phyloP scores from a whole-genome alignment of 768 basidiomycete species.

The Saitozyma podzolica region DNA sequence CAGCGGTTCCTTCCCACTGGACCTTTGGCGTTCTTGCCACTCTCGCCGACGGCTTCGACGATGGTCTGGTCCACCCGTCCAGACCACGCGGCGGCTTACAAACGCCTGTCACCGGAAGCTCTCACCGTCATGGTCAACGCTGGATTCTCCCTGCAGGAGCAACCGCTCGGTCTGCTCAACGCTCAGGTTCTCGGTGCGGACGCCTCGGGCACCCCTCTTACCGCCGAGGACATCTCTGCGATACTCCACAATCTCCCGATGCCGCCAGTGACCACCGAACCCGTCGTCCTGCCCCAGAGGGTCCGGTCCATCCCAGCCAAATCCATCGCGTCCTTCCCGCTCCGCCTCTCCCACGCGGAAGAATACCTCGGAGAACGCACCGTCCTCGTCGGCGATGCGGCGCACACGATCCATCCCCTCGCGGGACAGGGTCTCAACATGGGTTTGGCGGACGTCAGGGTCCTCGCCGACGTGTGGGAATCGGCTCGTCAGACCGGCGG shows the following conservation, averaged over 20 bases:
- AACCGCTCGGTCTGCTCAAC: slow-evolving; percentile 32
- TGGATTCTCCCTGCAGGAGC: slow-evolving; percentile 65
- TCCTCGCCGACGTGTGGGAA: slow-evolving; percentile 67
- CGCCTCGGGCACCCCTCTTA: slow-evolving; percentile 48
- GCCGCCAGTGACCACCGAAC: slow-evolving; percentile 47
- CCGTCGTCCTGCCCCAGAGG: slow-evolving; percentile 70
- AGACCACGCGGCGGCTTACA: slow-evolving; percentile 68
- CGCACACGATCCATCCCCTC: slow-evolving; percentile 90
- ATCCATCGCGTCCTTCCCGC: slow-evolving; percentile 83
- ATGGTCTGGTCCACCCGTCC: slow-evolving; percentile 94
- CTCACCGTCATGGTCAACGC: slow-evolving; percentile 80
- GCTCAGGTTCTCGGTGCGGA: slow-evolving; percentile 25
- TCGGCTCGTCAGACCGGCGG: slow-evolving; percentile 64
- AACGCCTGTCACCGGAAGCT: slow-evolving; percentile 64
- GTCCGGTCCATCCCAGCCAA: slow-evolving; percentile 69
- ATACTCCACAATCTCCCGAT: slow-evolving; percentile 60
- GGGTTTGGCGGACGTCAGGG: slow-evolving; percentile 82
- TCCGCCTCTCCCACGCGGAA: slow-evolving; percentile 82
- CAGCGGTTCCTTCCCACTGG: slow-evolving; percentile 94
- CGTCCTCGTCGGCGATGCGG: slow-evolving; percentile 91
- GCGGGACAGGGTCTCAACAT: slow-evolving; percentile 95
- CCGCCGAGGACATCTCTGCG: slow-evolving; percentile 56
- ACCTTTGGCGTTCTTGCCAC: slow-evolving; percentile 90
- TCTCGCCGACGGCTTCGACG: slow-evolving; percentile 74
- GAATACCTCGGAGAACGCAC: slow-evolving; percentile 78